phyloP scores from a whole-genome alignment of 2,329 filamentous ascomycete species.

The Pyrenophora teres region DNA sequence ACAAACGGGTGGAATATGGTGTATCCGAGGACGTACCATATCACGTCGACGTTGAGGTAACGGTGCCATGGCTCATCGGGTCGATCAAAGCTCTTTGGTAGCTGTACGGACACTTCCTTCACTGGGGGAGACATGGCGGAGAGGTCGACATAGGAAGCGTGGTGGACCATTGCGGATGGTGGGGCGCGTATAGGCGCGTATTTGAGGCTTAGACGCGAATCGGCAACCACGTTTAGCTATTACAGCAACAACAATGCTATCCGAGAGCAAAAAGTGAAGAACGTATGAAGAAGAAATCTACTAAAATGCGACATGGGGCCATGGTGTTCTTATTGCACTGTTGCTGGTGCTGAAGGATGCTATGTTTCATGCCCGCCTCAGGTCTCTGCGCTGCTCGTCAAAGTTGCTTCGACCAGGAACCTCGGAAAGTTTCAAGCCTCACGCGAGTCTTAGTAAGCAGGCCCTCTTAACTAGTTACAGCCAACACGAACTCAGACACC shows the following conservation, averaged over 20 bases:
- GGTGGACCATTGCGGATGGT: constrained; percentile 21
- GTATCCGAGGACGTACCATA: constrained; percentile 58
- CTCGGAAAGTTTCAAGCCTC: neutral
- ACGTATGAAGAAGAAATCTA: constrained; percentile 4
- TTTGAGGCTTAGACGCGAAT: constrained; percentile 16
- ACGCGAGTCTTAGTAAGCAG: constrained; percentile 10
- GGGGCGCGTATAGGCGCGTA: constrained; percentile 28
- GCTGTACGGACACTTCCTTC: constrained; percentile 36
- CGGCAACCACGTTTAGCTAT: neutral
- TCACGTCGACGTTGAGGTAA: constrained; percentile 55
- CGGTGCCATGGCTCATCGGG: constrained; percentile 45
- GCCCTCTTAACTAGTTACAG: neutral
- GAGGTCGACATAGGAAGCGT: constrained; percentile 30
- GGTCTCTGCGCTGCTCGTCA: constrained; percentile 15
- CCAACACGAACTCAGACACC: neutral
- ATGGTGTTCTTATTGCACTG: constrained; percentile 35
- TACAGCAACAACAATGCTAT: constrained; percentile 14
- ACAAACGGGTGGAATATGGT: constrained; percentile 77
- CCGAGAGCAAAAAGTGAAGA: constrained; percentile 15
- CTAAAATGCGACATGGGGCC: constrained; percentile 19
- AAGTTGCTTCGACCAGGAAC: neutral
- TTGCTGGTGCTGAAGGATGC: constrained; percentile 34
- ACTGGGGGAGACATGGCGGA: constrained; percentile 36
- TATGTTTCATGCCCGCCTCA: constrained; percentile 41
- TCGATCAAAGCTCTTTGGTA: constrained; percentile 32